phyloP scores from a whole-genome alignment of 495 filamentous ascomycete genomes.

The Penicillium lagena region DNA sequence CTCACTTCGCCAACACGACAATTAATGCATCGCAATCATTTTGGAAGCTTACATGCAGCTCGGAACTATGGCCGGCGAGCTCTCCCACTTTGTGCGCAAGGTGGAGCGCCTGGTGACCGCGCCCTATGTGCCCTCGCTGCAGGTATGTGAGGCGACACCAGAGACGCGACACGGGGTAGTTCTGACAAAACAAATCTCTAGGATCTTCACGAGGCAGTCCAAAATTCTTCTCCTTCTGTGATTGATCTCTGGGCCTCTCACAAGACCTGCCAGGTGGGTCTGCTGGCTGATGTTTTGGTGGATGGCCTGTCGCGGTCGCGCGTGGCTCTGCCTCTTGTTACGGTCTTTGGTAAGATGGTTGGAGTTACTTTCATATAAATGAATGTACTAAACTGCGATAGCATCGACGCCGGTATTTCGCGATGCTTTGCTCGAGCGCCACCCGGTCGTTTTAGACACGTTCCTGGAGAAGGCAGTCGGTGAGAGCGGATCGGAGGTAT shows the following conservation, averaged over 20 bases:
- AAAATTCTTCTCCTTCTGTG: slow-evolving; percentile 4
- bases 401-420: slow-evolving; percentile 24
- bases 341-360: slow-evolving; percentile 28
- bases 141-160: slow-evolving; percentile 17
- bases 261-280: slow-evolving; percentile 41
- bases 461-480: slow-evolving; percentile 31
- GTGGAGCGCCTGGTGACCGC: slow-evolving; percentile 37
- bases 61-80: slow-evolving; percentile 9
- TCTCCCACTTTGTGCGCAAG: slow-evolving; percentile 17
- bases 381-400: slow-evolving; percentile 9
- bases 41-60: no score
- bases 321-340: slow-evolving; percentile 31
- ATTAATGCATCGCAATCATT: background rate
- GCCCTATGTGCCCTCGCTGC: slow-evolving; percentile 36
- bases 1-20: background rate
- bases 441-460: slow-evolving; percentile 35
- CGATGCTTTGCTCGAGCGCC: slow-evolving; percentile 32
- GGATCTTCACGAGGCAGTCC: slow-evolving; percentile 31
- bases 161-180: background rate
- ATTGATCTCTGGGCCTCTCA: slow-evolving; percentile 33
- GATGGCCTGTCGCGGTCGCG: slow-evolving; percentile 38
- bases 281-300: slow-evolving; percentile 34
- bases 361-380: background rate
- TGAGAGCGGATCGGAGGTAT: slow-evolving; percentile 25
- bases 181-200: slow-evolving; percentile 8